phyloP scores from a whole-genome alignment of 495 filamentous ascomycete genomes.

The Trichocladium antarcticum region DNA sequence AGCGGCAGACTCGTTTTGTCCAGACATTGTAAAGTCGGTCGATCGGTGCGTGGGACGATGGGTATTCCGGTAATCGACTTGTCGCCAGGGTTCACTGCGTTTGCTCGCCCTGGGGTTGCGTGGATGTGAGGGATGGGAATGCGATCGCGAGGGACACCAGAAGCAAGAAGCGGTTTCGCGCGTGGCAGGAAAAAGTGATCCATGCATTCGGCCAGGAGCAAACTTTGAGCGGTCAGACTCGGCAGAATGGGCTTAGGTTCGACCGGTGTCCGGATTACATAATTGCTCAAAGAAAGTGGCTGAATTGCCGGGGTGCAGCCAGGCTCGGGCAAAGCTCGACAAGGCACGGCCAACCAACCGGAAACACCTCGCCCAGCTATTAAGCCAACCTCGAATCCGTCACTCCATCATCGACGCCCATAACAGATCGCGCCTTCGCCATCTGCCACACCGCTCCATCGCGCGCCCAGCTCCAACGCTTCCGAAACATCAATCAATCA shows the following conservation, averaged over 20 bases:
- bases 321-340: constrained; percentile 18
- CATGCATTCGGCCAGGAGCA: neutral
- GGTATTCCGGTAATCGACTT: neutral
- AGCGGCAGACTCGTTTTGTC: constrained; percentile 46
- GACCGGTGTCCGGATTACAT: constrained; percentile 21
- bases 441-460: constrained; percentile 14
- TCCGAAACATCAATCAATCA: constrained; percentile 6
- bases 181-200: neutral
- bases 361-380: constrained; percentile 34
- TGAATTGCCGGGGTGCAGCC: constrained; percentile 4
- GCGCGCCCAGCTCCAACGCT: constrained; percentile 10
- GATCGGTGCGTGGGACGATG: neutral
- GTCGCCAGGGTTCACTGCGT: constrained; percentile 27
- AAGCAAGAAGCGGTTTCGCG: neutral
- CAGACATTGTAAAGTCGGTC: constrained; percentile 34
- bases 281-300: constrained; percentile 9
- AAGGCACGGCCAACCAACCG: constrained; percentile 26
- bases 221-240: constrained; percentile 8
- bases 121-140: constrained; percentile 5
- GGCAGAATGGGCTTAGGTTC: constrained; percentile 13
- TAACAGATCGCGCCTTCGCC: constrained; percentile 11
- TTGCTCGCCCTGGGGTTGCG: constrained; percentile 23
- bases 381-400: constrained; percentile 21
- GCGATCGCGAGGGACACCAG: neutral
- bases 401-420: constrained; percentile 18